Conservation (phyloP, 352 stramenopile species). For the Phytophthora pisi region DNA sequence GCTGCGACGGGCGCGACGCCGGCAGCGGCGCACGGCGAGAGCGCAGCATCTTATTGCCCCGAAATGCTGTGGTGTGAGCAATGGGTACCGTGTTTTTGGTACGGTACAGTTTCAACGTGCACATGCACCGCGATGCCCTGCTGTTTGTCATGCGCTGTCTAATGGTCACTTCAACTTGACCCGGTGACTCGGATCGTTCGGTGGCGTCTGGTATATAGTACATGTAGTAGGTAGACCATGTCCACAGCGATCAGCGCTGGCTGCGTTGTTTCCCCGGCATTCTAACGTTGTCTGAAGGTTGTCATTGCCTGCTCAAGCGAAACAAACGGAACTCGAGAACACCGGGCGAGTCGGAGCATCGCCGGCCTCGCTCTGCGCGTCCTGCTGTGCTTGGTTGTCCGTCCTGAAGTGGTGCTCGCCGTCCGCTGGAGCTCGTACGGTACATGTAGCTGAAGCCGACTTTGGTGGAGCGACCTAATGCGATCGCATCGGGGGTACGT, state of each 20-base stretch:
- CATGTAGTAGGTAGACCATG: too few species aligned
- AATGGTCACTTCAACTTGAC: too few species aligned
- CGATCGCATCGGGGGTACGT: too few species aligned
- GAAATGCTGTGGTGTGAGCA: constrained; percentile 12
- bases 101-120: background rate
- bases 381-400: background rate
- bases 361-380: background rate
- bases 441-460: background rate
- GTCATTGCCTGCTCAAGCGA: background rate
- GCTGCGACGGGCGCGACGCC: constrained; percentile 24
- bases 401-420: background rate
- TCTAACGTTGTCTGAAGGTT: too few species aligned
- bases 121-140: too few species aligned
- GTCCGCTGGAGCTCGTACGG: too few species aligned
- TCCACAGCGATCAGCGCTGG: too few species aligned
- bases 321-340: constrained; percentile 16
- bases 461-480: background rate
- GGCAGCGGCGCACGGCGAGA: constrained; percentile 11
- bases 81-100: constrained; percentile 5
- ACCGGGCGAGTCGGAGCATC: background rate
- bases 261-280: too few species aligned
- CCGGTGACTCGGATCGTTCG: too few species aligned
- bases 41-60: constrained; percentile 27
- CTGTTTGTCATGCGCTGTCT: too few species aligned
- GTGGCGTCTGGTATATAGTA: too few species aligned